These are phyloP conservation scores for Sechiopsis laciniata DNA, from an alignment of 306 rosid genomes.

Conservation along the genomic window DNA sequence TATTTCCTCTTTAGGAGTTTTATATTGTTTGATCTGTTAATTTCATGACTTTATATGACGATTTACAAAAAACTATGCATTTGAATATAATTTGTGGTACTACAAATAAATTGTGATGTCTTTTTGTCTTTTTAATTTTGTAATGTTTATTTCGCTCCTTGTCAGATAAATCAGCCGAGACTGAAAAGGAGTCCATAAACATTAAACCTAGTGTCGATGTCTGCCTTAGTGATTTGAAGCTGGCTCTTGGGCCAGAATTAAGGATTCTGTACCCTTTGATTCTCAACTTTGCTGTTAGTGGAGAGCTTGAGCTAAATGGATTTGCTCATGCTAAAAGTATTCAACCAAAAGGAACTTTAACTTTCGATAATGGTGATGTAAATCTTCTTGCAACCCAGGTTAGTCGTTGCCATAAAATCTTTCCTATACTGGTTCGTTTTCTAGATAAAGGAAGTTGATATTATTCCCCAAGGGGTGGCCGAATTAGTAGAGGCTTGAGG, in stretches of 20 bases:
- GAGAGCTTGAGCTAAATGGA: slow-evolving; percentile 90
- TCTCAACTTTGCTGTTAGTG: slow-evolving; percentile 71
- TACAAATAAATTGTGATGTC: background rate
- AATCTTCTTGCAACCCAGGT: slow-evolving; percentile 97
- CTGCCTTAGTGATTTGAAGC: slow-evolving; percentile 73
- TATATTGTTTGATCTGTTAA: background rate
- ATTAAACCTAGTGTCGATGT: slow-evolving; percentile 54
- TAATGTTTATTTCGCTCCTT: slow-evolving; percentile 10
- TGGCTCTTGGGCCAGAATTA: slow-evolving; percentile 87
- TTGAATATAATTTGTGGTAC: background rate
- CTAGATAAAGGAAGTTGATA: slow-evolving; percentile 20
- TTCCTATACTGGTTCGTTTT: slow-evolving; percentile 16
- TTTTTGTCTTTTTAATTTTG: background rate
- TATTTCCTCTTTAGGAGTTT: background rate
- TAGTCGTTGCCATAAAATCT: slow-evolving; percentile 13
- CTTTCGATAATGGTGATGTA: slow-evolving; percentile 85
- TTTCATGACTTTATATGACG: background rate
- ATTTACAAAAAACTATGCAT: background rate
- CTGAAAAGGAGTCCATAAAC: slow-evolving; percentile 51
- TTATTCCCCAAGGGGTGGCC: background rate
- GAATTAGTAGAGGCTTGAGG: too few species aligned
- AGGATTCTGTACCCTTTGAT: slow-evolving; percentile 83
- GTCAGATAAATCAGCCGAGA: slow-evolving; percentile 45
- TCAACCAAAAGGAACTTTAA: slow-evolving; percentile 70
- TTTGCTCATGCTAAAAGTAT: slow-evolving; percentile 65